Conservation (phyloP, 2,329 filamentous ascomycete species). For the Chaetomiaceae sp. region DNA sequence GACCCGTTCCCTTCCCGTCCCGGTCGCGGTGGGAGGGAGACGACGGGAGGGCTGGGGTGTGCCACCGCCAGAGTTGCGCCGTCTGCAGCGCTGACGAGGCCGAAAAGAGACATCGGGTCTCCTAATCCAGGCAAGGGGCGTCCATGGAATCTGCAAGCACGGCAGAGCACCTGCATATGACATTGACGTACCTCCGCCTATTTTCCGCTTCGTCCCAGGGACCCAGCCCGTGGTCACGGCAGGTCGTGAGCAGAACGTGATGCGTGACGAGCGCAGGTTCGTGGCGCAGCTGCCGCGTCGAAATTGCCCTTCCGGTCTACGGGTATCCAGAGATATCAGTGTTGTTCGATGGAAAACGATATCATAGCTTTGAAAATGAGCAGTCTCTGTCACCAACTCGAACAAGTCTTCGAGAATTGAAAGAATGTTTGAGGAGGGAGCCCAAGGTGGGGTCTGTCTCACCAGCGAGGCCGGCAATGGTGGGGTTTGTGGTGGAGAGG, state of each 20-base stretch:
- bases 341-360: too few relatives aligned
- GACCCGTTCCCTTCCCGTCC: slow-evolving; percentile 2
- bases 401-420: too few relatives aligned
- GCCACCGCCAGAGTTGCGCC: slow-evolving; percentile 1
- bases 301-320: too few relatives aligned
- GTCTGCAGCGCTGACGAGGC: background rate
- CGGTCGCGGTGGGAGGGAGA: slow-evolving; percentile 10
- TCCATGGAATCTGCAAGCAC: slow-evolving; percentile 10
- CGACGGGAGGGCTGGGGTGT: slow-evolving; percentile 17
- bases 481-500: background rate
- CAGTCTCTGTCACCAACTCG: too few relatives aligned
- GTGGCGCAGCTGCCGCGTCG: background rate
- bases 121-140: slow-evolving; percentile 9
- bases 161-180: slow-evolving; percentile 15
- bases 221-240: too few relatives aligned
- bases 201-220: background rate
- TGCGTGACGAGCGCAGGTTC: background rate
- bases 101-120: slow-evolving; percentile 7
- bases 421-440: too few relatives aligned
- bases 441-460: too few relatives aligned
- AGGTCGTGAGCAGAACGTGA: too few relatives aligned
- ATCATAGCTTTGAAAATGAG: too few relatives aligned
- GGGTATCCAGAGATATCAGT: too few relatives aligned
- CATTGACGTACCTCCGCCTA: background rate
- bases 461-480: too few relatives aligned